Evolutionary conservation across 441 rosid genomes (phyloP).

Genomic region (Pelargonium cotyledonis): DNA sequence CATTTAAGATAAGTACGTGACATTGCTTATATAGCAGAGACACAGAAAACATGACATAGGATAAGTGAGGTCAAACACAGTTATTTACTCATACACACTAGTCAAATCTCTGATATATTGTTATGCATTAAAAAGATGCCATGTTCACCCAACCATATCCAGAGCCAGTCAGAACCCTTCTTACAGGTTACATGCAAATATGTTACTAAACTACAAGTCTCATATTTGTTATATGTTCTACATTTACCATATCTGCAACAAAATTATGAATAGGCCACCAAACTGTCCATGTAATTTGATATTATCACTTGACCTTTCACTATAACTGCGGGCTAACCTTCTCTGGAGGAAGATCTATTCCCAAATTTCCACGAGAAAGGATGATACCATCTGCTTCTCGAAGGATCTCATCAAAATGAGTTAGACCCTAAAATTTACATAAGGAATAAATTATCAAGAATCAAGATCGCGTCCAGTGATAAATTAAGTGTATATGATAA

Average conservation of each 20-base stretch:
- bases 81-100: no score
- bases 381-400: conserved; percentile 56
- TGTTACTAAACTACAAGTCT: not conserved
- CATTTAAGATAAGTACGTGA: not conserved
- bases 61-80: no score
- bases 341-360: conserved; percentile 57
- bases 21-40: no score
- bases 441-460: conserved; percentile 6
- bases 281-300: not conserved
- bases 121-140: no score
- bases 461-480: conserved; percentile 13
- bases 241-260: not conserved
- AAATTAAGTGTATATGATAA: not conserved
- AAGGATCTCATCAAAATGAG: conserved; percentile 54
- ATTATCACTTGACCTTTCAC: not conserved
- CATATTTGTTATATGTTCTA: not conserved
- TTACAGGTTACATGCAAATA: no score
- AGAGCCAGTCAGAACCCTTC: no score
- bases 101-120: no score
- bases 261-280: not conserved
- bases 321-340: conserved; percentile 29
- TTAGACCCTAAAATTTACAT: conserved; percentile 33
- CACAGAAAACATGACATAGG: no score
- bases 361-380: conserved; percentile 52
- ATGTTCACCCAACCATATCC: not conserved